phyloP scores from a whole-genome alignment of 2,329 filamentous ascomycete species.

The Aspergillus quadrilineatus region DNA sequence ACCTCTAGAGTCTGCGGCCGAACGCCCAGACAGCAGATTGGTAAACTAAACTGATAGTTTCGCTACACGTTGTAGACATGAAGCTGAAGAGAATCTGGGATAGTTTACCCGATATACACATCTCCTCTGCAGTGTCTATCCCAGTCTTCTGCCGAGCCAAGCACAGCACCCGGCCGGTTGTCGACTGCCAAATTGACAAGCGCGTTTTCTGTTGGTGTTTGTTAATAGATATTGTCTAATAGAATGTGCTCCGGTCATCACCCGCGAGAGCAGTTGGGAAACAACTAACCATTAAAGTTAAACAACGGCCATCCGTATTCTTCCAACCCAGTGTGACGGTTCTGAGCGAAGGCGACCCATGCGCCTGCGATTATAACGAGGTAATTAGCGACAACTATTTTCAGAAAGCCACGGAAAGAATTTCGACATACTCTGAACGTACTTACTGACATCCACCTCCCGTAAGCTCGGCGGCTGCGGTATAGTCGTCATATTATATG shows the following conservation, averaged over 20 bases:
- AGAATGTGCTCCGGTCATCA: no score
- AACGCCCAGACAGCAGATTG: no score
- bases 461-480: neutral
- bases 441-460: neutral
- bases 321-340: neutral
- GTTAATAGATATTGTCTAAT: no score
- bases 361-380: neutral
- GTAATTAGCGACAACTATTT: neutral
- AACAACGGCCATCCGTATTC: slow-evolving; percentile 2
- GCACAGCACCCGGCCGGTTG: neutral
- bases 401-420: no score
- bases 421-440: neutral
- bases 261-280: neutral
- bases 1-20: no score
- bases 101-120: neutral
- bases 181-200: neutral
- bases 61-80: no score
- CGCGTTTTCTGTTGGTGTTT: neutral
- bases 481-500: neutral
- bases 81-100: no score
- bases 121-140: neutral
- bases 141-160: neutral
- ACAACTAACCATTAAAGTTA: neutral
- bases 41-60: no score
- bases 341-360: slow-evolving; percentile 2